phyloP scores from a whole-genome alignment of 2,329 filamentous ascomycete species.

The Blastomyces percursus region DNA sequence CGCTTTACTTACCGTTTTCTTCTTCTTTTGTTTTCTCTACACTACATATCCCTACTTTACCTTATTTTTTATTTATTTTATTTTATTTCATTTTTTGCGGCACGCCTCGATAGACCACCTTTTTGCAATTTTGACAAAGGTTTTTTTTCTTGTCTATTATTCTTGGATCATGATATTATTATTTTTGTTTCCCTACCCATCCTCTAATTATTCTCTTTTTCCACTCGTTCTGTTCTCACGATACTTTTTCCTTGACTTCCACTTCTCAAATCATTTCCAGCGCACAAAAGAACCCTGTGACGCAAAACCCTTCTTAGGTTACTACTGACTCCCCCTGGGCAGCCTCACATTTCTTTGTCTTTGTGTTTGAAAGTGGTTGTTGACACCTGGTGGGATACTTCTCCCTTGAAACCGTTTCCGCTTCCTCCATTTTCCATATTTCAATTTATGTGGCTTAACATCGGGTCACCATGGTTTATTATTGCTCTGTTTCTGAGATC shows the following conservation, averaged over 20 bases:
- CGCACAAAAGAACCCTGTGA: neutral
- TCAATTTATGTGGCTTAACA: neutral
- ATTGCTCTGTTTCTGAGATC: neutral
- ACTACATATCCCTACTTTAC: neutral
- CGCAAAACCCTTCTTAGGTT: neutral
- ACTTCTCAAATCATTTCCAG: neutral
- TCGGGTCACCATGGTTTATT: neutral
- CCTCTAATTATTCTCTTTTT: neutral
- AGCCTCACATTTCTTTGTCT: neutral
- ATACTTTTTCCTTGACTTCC: neutral
- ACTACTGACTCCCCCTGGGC: neutral
- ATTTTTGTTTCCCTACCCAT: neutral
- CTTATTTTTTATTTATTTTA: neutral
- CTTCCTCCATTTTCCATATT: neutral
- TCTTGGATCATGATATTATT: slow-evolving; percentile 1
- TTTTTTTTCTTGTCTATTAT: neutral
- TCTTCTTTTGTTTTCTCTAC: neutral
- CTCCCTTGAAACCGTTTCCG: neutral
- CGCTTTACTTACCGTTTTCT: neutral
- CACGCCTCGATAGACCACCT: neutral
- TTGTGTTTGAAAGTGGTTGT: neutral
- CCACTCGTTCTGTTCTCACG: neutral
- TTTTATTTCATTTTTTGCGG: no score
- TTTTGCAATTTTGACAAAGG: neutral
- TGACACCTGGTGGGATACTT: neutral